These are phyloP conservation scores for Botrytis galanthina DNA, from an alignment of 2,329 filamentous ascomycete species.

Conservation along the genomic window DNA sequence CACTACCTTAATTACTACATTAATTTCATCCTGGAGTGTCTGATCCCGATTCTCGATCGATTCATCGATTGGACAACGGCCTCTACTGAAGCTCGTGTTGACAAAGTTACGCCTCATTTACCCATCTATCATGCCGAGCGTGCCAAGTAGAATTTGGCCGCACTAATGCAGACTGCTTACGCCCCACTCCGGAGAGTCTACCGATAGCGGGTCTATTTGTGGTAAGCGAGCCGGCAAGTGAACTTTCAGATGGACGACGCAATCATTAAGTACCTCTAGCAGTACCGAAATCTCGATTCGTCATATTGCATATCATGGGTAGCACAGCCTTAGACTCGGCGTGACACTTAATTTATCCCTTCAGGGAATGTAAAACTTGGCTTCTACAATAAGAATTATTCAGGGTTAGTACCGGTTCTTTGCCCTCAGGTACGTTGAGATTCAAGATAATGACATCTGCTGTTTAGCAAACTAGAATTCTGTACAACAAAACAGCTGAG, in stretches of 20 bases:
- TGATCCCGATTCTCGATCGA: background rate
- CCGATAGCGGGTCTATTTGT: background rate
- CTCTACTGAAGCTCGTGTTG: background rate
- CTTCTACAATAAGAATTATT: background rate
- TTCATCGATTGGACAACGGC: background rate
- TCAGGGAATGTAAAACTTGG: background rate
- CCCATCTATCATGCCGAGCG: background rate
- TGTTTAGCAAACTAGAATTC: background rate
- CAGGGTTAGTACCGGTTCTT: background rate
- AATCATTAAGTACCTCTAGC: background rate
- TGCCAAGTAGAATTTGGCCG: background rate
- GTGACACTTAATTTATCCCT: background rate
- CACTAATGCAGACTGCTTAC: background rate
- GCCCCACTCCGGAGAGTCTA: background rate
- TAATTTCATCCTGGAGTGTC: background rate
- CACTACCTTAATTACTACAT: no score
- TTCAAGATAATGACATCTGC: background rate
- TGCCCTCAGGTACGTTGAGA: background rate
- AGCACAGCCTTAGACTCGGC: background rate
- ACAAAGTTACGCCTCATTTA: background rate
- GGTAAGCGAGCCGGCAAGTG: background rate
- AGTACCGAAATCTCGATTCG: background rate
- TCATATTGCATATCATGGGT: background rate
- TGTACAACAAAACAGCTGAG: background rate
- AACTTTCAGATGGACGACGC: background rate